Evolutionary conservation across 2,329 filamentous ascomycete species (phyloP), one percentile per base, ranked within the genome.

Genomic region (Exutisphaerella laricina): DNA sequence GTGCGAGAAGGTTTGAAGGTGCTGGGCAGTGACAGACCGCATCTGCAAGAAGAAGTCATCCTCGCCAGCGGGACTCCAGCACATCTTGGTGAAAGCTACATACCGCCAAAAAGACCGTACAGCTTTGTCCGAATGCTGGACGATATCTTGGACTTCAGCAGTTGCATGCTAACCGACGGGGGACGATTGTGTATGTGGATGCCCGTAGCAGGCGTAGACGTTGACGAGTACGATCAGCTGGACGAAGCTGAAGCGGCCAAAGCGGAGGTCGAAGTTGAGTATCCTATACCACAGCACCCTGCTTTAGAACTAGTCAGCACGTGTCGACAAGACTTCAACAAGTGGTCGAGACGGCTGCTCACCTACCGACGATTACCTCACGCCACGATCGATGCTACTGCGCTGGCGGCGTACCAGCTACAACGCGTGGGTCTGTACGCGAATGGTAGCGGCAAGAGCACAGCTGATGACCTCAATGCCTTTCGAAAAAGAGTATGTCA

Each of bases 121-220:
- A 87, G 87, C 55, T 97, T 98, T 63, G 73, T 85, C 28, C 84
- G 86, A 4, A 88, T 98, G 79, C 75, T 96, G 14, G 82, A 88
- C 58, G 88, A 97, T 62, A 88, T 98, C 39, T 75, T 97, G 4
- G 75, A 81, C 14, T 97, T 98, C 59, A 82, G 88, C 4, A 77
- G 81, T 1, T 71, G 77, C 9, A 86, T 82, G 1, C 72, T 98
- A 1, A 85, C 95, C 5, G 81, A 87, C 39, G 68, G 79, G 49
- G 92, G 88, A 0, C 75, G 92, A 20, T 64, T 98, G 7, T 86
- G 85, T 5, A 94, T 98, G 71, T 98, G 92, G 92, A 94, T 97
- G 86, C 92, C 92, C 0, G 94, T 88, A 0, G 83, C 88, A 20
- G 60, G 58, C n/a, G 48, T 88, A 1, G 45, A 48, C 23, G 56